A percentile compares a stretch with the other conserved stretches of the same genome.
Evolutionary conservation across 2,329 filamentous ascomycete genomes (phyloP).

Genomic region (Sclerotinia nivalis): DNA sequence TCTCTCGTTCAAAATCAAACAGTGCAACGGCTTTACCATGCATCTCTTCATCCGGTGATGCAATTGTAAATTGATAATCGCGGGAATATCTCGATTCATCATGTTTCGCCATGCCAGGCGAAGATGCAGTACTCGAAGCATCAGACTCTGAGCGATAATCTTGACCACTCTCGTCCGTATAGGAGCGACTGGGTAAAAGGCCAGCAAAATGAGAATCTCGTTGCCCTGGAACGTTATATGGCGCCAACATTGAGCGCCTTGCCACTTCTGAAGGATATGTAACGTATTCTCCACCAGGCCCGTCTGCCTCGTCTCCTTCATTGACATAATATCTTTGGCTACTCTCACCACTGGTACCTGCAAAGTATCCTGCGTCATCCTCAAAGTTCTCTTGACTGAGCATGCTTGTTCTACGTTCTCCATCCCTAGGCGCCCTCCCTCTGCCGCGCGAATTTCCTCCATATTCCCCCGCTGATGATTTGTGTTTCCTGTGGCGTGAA

Average conservation of each 20-base stretch:
- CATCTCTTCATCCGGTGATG: slow-evolving; percentile 94
- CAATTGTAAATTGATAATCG: slow-evolving; percentile 93
- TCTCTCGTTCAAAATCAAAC: slow-evolving; percentile 92
- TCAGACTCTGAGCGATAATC: slow-evolving; percentile 55
- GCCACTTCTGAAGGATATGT: slow-evolving; percentile 71
- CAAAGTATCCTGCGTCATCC: slow-evolving; percentile 65
- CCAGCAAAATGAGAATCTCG: slow-evolving; percentile 57
- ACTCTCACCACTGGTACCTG: slow-evolving; percentile 67
- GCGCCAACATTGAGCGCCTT: slow-evolving; percentile 52
- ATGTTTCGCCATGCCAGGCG: slow-evolving; percentile 57
- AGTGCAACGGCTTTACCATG: slow-evolving; percentile 94
- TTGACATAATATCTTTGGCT: slow-evolving; percentile 74
- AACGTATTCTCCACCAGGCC: slow-evolving; percentile 76
- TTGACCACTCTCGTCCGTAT: slow-evolving; percentile 44
- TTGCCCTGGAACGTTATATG: slow-evolving; percentile 49
- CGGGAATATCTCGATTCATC: slow-evolving; percentile 82
- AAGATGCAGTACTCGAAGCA: slow-evolving; percentile 59
- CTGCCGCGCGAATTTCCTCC: slow-evolving; percentile 45
- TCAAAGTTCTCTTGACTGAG: slow-evolving; percentile 55
- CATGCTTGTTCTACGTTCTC: slow-evolving; percentile 45
- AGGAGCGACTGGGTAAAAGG: slow-evolving; percentile 44
- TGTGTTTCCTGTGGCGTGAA: slow-evolving; percentile 82
- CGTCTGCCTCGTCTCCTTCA: slow-evolving; percentile 68
- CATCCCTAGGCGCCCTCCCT: slow-evolving; percentile 49
- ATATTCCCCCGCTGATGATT: slow-evolving; percentile 60